phyloP scores from a whole-genome alignment of 1,139 yeast genomes.

The Candida tetrigidarum region DNA sequence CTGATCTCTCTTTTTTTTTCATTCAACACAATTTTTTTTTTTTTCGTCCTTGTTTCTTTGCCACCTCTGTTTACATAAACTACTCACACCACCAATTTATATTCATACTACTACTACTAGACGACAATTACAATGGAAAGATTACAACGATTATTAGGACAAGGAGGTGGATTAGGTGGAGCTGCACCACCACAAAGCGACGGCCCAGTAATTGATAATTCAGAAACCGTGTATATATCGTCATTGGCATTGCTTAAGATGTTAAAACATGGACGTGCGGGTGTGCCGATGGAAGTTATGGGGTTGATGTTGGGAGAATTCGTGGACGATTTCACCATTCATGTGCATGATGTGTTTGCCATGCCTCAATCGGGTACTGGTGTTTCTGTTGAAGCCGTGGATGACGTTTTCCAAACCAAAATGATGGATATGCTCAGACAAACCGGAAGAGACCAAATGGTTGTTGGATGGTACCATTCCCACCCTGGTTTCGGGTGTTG shows the following conservation, averaged over 20 bases:
- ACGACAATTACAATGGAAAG: slow-evolving; percentile 56
- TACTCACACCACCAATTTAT: too few relatives aligned
- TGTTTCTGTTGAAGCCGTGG: slow-evolving; percentile 98
- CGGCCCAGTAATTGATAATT: slow-evolving; percentile 87
- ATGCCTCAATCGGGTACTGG: slow-evolving; percentile 99
- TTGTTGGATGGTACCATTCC: slow-evolving; percentile 99
- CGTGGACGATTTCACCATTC: slow-evolving; percentile 96
- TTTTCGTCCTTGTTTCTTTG: slow-evolving; percentile 2
- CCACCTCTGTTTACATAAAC: slow-evolving; percentile 8
- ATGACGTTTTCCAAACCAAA: slow-evolving; percentile 96
- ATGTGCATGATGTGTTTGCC: slow-evolving; percentile 97
- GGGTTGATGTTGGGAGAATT: slow-evolving; percentile 99
- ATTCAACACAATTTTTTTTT: slow-evolving; percentile 1
- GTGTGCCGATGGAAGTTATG: slow-evolving; percentile 99
- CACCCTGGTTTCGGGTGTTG: slow-evolving; percentile 99
- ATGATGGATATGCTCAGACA: slow-evolving; percentile 99
- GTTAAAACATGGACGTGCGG: slow-evolving; percentile 98
- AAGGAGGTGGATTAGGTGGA: slow-evolving; percentile 62
- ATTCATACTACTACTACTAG: too few relatives aligned
- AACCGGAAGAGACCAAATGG: slow-evolving; percentile 98
- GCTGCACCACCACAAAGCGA: slow-evolving; percentile 59
- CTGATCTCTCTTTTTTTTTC: neutral
- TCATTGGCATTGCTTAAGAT: slow-evolving; percentile 93
- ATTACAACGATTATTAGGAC: slow-evolving; percentile 72
- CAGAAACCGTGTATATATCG: slow-evolving; percentile 96